Base-by-base conservation (phyloP, 2,329 filamentous ascomycete genomes). In the Penicillium carneum region DNA sequence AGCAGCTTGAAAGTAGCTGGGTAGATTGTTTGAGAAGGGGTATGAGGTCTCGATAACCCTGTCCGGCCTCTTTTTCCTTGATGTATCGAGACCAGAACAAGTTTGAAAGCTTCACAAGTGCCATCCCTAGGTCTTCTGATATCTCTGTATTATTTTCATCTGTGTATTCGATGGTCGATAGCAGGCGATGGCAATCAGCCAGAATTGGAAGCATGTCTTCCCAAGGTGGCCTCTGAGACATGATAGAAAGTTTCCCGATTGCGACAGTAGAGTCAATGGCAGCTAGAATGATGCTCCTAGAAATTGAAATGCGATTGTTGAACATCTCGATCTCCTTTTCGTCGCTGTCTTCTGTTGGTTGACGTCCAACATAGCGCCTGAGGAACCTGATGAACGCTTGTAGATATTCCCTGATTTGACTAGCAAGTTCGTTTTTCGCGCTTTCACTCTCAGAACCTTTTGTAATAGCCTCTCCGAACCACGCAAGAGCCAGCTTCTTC, bases 41-140 rank as follows among this genome's bases (percentile, higher is more conserved):
- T 6, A 80, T 48, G n/a, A 81, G 75, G 42, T 77, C 73, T 6
- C 69, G 69, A 56, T 72, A 68, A 2, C 69, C 63, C 59, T 73
- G 73, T 0, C 74, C 73, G 38, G 69, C 59, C 59, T 80, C 76
- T 51, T 77, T 79, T 48, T 77, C 75, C 57, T 80, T 77, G 23
- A 80, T 69, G 57, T 82, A 83, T 10, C 79, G 76, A 47, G 77
- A 78, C 81, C 81, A 83, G 62, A 79, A 81, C 4, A 80, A 63
- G 60, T 82, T 82, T 0, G 81, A 83, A 43, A 83, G 57, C 31
- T 77, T 79, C 16, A 79, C 73, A 56, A 78, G 68, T 11, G 69
- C 70, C 57, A 67, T 62, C 1, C 72, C 72, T 46, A 69, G 67
- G 20, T 58, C 69, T 26, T 75, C 68, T 6, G 54, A 60, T 8